A percentile compares a stretch with the other conserved stretches of the same genome.
These are phyloP conservation scores for Pseudocercospora musae DNA, from an alignment of 2,329 filamentous ascomycete genomes.

Conservation along the genomic window DNA sequence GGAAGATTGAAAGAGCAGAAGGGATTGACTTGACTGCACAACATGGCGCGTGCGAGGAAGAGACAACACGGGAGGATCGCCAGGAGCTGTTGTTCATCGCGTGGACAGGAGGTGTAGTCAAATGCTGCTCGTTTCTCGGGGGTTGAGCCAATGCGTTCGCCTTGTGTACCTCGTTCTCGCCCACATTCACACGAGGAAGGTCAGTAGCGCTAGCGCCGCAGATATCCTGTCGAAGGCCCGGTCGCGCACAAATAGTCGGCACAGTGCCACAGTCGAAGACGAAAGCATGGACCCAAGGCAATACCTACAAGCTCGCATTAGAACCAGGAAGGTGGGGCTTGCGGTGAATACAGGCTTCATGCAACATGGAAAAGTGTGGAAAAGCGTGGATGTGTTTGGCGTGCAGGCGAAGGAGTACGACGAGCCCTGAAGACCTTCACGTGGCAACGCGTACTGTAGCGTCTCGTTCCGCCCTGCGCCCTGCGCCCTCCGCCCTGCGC, in stretches of 20 bases:
- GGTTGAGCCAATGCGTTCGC: background rate
- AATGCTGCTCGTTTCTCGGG: background rate
- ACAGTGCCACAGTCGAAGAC: background rate
- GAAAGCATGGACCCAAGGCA: background rate
- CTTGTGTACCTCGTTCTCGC: background rate
- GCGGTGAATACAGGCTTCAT: background rate
- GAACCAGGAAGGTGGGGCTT: background rate
- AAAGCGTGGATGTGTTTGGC: background rate
- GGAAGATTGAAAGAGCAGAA: background rate
- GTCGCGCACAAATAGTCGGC: no score
- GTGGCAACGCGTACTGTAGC: background rate
- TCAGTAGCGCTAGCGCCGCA: background rate
- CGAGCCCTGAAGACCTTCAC: background rate
- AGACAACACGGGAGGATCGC: background rate
- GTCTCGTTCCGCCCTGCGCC: background rate
- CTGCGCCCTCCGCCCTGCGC: no score
- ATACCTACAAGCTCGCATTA: background rate
- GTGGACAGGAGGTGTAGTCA: background rate
- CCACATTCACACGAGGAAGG: background rate
- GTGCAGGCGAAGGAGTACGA: background rate
- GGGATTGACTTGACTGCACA: background rate
- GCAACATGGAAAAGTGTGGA: background rate
- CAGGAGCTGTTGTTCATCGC: background rate
- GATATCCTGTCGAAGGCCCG: background rate
- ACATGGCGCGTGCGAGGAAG: background rate